Evolutionary conservation across 78 protist genomes (phyloP).

Genomic region (Dictyostelium discoideum): DNA sequence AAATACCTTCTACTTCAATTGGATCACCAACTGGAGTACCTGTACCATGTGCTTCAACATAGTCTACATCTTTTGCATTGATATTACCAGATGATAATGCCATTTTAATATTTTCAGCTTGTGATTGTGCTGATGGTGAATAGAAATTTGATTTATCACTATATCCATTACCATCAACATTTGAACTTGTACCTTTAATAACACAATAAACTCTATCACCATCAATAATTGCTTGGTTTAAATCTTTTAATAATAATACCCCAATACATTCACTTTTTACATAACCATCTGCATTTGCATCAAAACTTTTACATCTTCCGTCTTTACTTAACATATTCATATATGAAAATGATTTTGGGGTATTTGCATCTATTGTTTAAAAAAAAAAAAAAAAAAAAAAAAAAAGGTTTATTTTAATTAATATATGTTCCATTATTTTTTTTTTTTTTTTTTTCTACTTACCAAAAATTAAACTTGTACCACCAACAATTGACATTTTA

Average conservation of each 20-base stretch:
- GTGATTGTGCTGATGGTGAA: conserved; percentile 22
- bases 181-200: conserved; percentile 14
- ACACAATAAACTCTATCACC: conserved; percentile 24
- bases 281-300: conserved; percentile 92
- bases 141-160: background rate
- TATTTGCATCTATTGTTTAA: background rate
- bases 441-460: background rate
- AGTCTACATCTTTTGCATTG: conserved; percentile 14
- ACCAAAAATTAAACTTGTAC: conserved; percentile 70
- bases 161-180: conserved; percentile 16
- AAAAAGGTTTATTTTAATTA: no score
- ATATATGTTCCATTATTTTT: no score
- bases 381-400: no score
- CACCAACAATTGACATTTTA: conserved; percentile 84
- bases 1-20: conserved; percentile 46
- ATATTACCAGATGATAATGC: background rate
- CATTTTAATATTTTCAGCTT: background rate
- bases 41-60: conserved; percentile 76
- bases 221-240: conserved; percentile 10
- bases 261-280: conserved; percentile 86
- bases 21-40: conserved; percentile 87
- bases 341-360: background rate
- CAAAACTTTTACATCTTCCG: conserved; percentile 85
- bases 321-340: conserved; percentile 46
- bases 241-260: background rate